phyloP scores from a whole-genome alignment of 1,139 yeast species.

The Saccharomyces hybrid region DNA sequence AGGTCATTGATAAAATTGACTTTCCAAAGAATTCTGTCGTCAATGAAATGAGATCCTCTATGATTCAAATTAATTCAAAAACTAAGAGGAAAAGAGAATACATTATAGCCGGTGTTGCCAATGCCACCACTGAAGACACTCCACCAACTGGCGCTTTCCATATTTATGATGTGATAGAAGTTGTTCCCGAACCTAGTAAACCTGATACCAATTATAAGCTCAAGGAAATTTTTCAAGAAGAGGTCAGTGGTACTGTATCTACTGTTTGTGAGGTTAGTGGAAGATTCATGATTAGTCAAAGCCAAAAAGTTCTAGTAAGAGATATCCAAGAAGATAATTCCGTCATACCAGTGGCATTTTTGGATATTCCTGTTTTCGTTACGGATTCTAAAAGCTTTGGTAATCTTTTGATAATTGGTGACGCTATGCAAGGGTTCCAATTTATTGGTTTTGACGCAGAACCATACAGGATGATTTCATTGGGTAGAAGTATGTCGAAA shows the following conservation, averaged over 20 bases:
- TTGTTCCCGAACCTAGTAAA: constrained; percentile 82
- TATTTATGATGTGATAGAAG: constrained; percentile 67
- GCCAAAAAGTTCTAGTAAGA: constrained; percentile 75
- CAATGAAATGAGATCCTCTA: constrained; percentile 31
- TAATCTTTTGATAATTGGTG: constrained; percentile 71
- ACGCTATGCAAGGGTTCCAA: constrained; percentile 71
- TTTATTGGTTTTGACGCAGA: constrained; percentile 90
- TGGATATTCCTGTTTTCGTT: constrained; percentile 74
- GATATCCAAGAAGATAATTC: constrained; percentile 54
- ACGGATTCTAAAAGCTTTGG: constrained; percentile 78
- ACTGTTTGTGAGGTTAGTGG: constrained; percentile 78
- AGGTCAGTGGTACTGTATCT: constrained; percentile 78
- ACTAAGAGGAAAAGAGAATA: constrained; percentile 58
- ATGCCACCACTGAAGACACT: constrained; percentile 72
- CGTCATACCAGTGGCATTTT: constrained; percentile 74
- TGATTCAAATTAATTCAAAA: constrained; percentile 37
- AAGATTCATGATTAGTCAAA: constrained; percentile 75
- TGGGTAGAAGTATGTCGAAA: constrained; percentile 66
- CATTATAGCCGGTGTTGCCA: constrained; percentile 71
- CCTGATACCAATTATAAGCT: constrained; percentile 80
- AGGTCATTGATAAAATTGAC: constrained; percentile 61
- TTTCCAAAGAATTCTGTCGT: constrained; percentile 61
- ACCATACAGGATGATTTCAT: constrained; percentile 75
- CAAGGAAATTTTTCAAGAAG: constrained; percentile 68
- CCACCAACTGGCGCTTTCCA: constrained; percentile 75